phyloP scores from a whole-genome alignment of 2,329 filamentous ascomycete species.

The Aureobasidium pullulans region DNA sequence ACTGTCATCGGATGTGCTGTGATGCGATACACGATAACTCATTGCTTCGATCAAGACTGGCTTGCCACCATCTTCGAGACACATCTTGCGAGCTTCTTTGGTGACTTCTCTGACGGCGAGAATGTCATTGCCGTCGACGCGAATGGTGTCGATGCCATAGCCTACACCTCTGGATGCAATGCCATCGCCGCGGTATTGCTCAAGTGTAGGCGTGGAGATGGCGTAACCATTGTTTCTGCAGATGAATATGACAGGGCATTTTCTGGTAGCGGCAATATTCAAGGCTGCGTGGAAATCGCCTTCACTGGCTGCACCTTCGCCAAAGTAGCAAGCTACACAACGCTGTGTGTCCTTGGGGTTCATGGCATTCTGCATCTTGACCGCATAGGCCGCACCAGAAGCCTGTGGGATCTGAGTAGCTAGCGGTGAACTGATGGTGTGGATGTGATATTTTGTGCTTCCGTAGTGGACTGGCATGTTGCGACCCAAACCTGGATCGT shows the following conservation, averaged over 20 bases:
- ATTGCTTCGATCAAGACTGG: constrained; percentile 90
- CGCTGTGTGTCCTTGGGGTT: constrained; percentile 61
- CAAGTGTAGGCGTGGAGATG: constrained; percentile 80
- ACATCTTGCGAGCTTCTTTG: constrained; percentile 66
- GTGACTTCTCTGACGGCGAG: constrained; percentile 81
- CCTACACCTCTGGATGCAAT: constrained; percentile 81
- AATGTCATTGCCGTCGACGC: constrained; percentile 91
- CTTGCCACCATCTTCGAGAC: constrained; percentile 70
- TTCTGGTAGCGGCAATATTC: constrained; percentile 82
- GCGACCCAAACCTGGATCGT: constrained; percentile 71
- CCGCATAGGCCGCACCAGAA: constrained; percentile 75
- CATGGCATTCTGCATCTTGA: constrained; percentile 71
- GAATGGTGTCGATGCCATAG: constrained; percentile 89
- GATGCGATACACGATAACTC: constrained; percentile 96
- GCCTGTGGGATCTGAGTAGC: constrained; percentile 88
- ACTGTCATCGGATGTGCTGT: constrained; percentile 93
- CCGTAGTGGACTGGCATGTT: constrained; percentile 99
- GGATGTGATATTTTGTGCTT: constrained; percentile 73
- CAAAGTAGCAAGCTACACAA: constrained; percentile 78
- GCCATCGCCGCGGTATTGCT: constrained; percentile 86
- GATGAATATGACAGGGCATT: constrained; percentile 82
- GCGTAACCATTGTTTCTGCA: constrained; percentile 92
- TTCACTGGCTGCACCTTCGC: constrained; percentile 82
- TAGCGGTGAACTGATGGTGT: constrained; percentile 78
- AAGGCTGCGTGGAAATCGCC: constrained; percentile 88